Evolutionary conservation across 1,284 basidiomycete species (phyloP).

Genomic region (Schizophyllum amplum): DNA sequence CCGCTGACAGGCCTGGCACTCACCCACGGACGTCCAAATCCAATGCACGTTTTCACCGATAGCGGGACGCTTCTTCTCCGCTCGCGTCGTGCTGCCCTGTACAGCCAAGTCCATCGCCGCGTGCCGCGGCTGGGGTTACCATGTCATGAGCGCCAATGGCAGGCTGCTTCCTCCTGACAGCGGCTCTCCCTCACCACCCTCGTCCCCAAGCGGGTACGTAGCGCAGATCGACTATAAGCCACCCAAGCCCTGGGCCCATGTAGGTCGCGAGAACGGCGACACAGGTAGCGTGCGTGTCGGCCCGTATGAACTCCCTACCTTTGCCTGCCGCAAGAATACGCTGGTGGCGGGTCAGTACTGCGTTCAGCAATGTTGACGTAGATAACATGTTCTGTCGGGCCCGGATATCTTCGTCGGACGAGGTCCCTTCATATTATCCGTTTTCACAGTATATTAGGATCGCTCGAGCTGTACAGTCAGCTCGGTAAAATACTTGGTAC

Average conservation of each 20-base stretch:
- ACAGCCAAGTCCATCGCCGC: neutral
- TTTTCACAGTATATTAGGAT: too few species aligned
- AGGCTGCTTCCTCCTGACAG: neutral
- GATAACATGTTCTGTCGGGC: too few species aligned
- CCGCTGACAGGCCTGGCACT: neutral
- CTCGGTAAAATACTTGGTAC: too few species aligned
- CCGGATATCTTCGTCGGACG: too few species aligned
- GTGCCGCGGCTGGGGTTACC: neutral
- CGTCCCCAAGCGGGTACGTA: neutral
- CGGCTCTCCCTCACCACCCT: too few species aligned
- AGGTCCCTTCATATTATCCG: too few species aligned
- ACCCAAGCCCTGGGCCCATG: neutral
- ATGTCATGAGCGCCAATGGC: neutral
- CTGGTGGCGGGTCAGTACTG: too few species aligned
- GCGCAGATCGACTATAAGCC: neutral
- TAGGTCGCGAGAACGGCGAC: neutral
- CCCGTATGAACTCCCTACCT: neutral
- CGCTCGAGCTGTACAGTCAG: too few species aligned
- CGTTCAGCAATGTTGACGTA: too few species aligned
- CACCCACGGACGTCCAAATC: neutral
- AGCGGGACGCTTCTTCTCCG: too few species aligned
- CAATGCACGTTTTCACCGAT: too few species aligned
- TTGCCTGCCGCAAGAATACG: neutral
- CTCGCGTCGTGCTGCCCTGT: neutral
- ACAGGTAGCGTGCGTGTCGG: neutral